A percentile compares a stretch with the other conserved stretches of the same genome.
Evolutionary conservation across 306 rosid species (phyloP).

Genomic region (Vicia villosa): DNA sequence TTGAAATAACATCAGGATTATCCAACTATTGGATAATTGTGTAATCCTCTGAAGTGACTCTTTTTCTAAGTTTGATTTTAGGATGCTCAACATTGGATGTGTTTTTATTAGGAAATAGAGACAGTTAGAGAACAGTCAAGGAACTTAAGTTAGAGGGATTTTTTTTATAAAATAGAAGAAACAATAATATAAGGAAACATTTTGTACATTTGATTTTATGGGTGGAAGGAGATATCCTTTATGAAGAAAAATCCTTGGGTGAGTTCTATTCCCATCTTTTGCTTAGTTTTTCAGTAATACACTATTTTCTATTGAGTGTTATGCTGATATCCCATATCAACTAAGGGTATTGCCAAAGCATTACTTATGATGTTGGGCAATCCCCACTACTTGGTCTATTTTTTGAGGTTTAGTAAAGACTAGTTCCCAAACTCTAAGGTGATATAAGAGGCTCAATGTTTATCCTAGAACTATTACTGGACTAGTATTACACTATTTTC

Average conservation of each 20-base stretch:
- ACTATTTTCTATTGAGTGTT: not conserved
- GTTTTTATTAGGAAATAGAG: not conserved
- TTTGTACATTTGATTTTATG: not conserved
- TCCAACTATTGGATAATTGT: not conserved
- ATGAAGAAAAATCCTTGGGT: slow-evolving; percentile 1
- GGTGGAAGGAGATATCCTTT: not conserved
- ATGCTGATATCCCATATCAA: not conserved
- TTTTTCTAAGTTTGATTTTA: slow-evolving; percentile 25
- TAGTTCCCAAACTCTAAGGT: not conserved
- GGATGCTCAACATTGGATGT: not conserved
- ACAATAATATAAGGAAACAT: not conserved
- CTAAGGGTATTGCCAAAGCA: not conserved
- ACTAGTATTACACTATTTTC: not conserved
- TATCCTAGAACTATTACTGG: no score
- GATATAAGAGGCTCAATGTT: not conserved
- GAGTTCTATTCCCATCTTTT: slow-evolving; percentile 5
- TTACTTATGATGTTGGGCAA: not conserved
- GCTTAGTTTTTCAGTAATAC: not conserved
- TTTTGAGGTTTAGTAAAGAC: not conserved
- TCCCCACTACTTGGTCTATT: not conserved
- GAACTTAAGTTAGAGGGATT: slow-evolving; percentile 1
- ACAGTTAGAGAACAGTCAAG: not conserved
- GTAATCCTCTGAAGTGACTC: slow-evolving; percentile 14
- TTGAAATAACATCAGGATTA: no score
- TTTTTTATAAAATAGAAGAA: not conserved